phyloP scores from a whole-genome alignment of 2,329 filamentous ascomycete species.

The Phialophora verrucosa region DNA sequence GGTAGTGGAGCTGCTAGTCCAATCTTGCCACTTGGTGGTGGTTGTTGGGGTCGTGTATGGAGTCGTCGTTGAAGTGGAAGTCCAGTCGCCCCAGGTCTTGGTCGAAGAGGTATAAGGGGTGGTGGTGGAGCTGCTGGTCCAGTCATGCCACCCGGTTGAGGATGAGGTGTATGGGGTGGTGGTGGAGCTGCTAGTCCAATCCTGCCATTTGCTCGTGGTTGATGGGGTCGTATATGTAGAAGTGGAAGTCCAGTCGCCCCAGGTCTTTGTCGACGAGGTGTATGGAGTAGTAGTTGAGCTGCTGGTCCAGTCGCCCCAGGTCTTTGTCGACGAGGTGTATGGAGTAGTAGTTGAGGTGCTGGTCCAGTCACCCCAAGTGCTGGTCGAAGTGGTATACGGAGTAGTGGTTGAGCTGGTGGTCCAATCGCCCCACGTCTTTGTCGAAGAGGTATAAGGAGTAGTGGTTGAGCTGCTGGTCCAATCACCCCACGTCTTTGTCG shows the following conservation, averaged over 20 bases:
- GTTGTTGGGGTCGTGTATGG: neutral
- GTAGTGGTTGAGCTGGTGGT: slow-evolving; percentile 3
- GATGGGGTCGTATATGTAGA: neutral
- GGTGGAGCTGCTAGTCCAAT: slow-evolving; percentile 9
- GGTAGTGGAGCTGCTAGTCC: slow-evolving; percentile 3
- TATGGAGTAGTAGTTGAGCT: neutral
- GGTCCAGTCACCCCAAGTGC: no score
- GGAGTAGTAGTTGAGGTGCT: neutral
- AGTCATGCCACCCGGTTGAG: neutral
- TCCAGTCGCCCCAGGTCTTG: neutral
- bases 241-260: neutral
- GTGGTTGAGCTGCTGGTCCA: slow-evolving; percentile 11
- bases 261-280: neutral
- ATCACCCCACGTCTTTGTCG: slow-evolving; percentile 5
- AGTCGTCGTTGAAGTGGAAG: neutral
- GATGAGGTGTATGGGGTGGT: neutral
- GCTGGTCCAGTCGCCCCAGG: slow-evolving; percentile 7
- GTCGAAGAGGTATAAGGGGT: neutral
- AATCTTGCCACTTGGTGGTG: slow-evolving; percentile 14
- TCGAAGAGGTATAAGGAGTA: neutral
- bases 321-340: neutral
- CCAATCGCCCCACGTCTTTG: slow-evolving; percentile 12
- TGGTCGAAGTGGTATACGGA: no score
- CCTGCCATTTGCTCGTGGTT: slow-evolving; percentile 9
- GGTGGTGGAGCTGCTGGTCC: neutral